Conservation (phyloP, 768 basidiomycete genomes). For the Lentinula aciculospora region DNA sequence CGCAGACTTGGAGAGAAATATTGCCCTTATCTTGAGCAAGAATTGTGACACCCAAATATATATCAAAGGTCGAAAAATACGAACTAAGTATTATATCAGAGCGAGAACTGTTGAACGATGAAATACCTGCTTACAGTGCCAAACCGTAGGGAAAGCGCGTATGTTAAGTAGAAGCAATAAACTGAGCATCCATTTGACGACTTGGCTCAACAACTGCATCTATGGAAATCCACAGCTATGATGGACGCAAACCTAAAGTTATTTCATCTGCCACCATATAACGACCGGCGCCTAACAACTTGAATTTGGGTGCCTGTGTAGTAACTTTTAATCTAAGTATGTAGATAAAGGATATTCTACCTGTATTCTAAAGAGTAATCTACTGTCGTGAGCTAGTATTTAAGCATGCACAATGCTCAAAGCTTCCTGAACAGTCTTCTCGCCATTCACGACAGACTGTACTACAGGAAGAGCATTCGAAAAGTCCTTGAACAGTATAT, state of each 20-base stretch:
- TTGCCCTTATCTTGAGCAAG: slow-evolving; percentile 25
- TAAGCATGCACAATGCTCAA: slow-evolving; percentile 8
- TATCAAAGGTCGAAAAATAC: slow-evolving; percentile 47
- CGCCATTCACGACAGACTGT: slow-evolving; percentile 64
- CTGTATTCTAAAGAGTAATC: no score
- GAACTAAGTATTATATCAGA: slow-evolving; percentile 13
- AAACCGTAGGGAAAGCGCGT: slow-evolving; percentile 5
- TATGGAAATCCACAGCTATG: neutral
- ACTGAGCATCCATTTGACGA: neutral
- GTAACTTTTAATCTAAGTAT: no score
- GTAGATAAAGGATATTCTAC: no score
- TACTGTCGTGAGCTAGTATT: neutral
- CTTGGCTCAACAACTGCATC: neutral
- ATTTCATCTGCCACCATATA: no score
- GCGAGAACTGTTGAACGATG: neutral
- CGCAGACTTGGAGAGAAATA: slow-evolving; percentile 29
- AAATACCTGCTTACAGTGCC: neutral
- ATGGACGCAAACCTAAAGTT: no score
- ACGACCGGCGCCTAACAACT: no score
- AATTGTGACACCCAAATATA: slow-evolving; percentile 24
- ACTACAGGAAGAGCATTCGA: slow-evolving; percentile 54
- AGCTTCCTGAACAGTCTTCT: slow-evolving; percentile 54
- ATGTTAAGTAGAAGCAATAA: slow-evolving; percentile 1
- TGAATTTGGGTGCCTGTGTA: no score
- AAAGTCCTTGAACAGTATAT: slow-evolving; percentile 76